Evolutionary conservation across 2,329 filamentous ascomycete species (phyloP), one percentile per base, ranked within the genome.

Genomic region (Cyphellophora attinorum): DNA sequence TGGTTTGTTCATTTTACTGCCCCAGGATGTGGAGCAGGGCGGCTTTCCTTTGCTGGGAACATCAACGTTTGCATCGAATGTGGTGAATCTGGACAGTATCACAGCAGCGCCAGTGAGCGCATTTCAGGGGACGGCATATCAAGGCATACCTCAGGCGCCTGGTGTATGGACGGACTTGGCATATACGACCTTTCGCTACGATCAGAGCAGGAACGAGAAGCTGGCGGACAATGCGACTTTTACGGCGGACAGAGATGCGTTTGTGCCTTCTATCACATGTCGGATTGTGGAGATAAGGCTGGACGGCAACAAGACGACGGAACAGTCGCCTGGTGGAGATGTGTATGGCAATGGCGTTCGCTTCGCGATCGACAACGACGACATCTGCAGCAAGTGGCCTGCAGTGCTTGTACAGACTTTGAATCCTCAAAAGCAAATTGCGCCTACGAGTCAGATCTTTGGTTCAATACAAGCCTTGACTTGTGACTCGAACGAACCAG

Each of bases 1-100:
- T 2, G 52, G 52, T 25, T 35, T 57, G 25, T 41, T 57, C 27
- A 47, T 55, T 31, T 43, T 52, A 28, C 50, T 52, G 31, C 44
- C 52, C 2, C 39, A 40, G 18, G 35, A 36, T 17, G 35, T 48
- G 16, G 32, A 21, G 13, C 38, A 40, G 19, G 30, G 34, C 13
- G 29, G 23, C 29, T 27, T 29, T 23, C 33, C 40, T 4, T 23
- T 44, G n/a, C 3, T 16, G 11, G 11, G n/a, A 13, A n/a, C 14
- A 13, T 30, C 28, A 12, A n/a, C n/a, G 11, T 30, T 30, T 16
- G 28, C 12, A 3, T 11, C 28, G 4, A 11, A 11, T 11, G 16
- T 12, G 11, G 14, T 11, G 11, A 30, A 30, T 30, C n/a, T 12
- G n/a, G 12, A 11, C 4, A 13, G 14, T 6, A 13, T 27, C 14